Percentiles rank a stretch among this genome's conserved stretches.
Evolutionary conservation across 2,329 filamentous ascomycete species (phyloP).

Genomic region (Penicillium sp.): DNA sequence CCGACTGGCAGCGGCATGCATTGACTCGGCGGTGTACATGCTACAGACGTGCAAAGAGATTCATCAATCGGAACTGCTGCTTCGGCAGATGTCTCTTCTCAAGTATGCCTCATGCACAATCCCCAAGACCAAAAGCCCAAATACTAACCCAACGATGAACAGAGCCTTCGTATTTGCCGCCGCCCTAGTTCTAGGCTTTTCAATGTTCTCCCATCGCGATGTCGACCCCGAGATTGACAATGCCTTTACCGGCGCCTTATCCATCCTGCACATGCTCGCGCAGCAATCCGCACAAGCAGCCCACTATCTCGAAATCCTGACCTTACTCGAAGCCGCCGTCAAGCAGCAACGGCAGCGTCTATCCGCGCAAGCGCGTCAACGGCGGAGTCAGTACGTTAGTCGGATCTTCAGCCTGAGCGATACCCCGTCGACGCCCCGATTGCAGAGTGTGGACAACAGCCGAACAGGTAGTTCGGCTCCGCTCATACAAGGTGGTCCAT

Average conservation of each 20-base stretch:
- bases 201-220: conserved; percentile 55
- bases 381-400: conserved; percentile 39
- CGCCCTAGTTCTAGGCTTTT: conserved; percentile 59
- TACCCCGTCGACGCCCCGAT: conserved; percentile 12
- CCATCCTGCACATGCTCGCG: conserved; percentile 54
- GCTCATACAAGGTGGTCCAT: conserved; percentile 9
- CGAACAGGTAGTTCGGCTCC: conserved; percentile 7
- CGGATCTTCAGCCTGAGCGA: conserved; percentile 39
- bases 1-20: conserved; percentile 54
- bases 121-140: not conserved
- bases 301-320: conserved; percentile 61
- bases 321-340: conserved; percentile 50
- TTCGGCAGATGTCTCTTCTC: conserved; percentile 61
- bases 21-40: conserved; percentile 59
- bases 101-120: conserved; percentile 48
- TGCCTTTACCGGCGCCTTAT: conserved; percentile 54
- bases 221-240: conserved; percentile 41
- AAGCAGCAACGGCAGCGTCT: conserved; percentile 43
- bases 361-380: conserved; percentile 29
- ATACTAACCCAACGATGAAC: not conserved
- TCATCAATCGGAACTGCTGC: conserved; percentile 46
- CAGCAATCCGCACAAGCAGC: conserved; percentile 57
- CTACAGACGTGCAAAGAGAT: conserved; percentile 57
- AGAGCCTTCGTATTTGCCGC: conserved; percentile 60
- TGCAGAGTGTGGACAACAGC: conserved; percentile 4